These are phyloP conservation scores for Chaetomium tenue DNA, from an alignment of 495 filamentous ascomycete species.

Conservation along the genomic window DNA sequence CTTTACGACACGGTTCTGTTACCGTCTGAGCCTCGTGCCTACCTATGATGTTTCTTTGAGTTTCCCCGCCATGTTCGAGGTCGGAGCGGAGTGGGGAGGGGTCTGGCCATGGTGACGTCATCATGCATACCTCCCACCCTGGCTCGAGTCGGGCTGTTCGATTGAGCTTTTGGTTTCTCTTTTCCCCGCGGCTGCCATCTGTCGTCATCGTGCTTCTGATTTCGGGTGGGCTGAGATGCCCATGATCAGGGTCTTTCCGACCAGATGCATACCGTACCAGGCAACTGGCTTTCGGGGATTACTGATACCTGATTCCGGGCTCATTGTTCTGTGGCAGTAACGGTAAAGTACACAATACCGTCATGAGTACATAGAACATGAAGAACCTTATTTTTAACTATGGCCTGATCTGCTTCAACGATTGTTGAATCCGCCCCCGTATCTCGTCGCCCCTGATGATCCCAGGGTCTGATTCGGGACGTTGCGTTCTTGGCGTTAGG, in stretches of 20 bases:
- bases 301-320: no score
- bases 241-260: neutral
- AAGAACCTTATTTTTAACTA: constrained; percentile 10
- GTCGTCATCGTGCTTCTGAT: neutral
- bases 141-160: no score
- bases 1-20: no score
- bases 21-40: no score
- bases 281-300: neutral
- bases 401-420: neutral
- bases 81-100: neutral
- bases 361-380: neutral
- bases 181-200: neutral
- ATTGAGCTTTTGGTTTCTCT: neutral
- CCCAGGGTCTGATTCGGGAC: constrained; percentile 7
- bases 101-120: neutral
- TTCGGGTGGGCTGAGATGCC: neutral
- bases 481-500: neutral
- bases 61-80: neutral
- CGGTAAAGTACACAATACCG: no score
- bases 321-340: no score
- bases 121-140: neutral
- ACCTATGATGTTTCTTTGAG: no score
- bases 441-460: constrained; percentile 13
- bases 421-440: neutral
- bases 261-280: neutral